Evolutionary conservation across 169 alveolate species (phyloP), one percentile per base, ranked within the genome.

Genomic region (Eimeria falciformis): DNA sequence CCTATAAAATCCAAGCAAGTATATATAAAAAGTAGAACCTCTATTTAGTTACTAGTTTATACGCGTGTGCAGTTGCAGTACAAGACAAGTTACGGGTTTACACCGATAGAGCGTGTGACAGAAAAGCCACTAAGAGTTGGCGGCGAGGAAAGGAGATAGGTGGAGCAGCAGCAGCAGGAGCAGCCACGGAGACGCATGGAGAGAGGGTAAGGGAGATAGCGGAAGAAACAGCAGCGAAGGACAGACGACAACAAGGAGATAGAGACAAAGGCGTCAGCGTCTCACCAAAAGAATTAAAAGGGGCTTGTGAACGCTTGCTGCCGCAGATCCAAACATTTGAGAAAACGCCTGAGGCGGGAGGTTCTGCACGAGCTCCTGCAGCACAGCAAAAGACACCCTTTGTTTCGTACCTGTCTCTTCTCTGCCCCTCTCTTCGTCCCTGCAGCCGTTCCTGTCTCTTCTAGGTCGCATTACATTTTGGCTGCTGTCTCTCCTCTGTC

Each of bases 161-260:
- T 7, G 83, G 58, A 43, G 50, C 27, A 33, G 53, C 29, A 40
- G 83, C 56, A 71, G 29, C 29, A 71, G 56, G 62, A 17, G 45
- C 29, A 12, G 29, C 37, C 73, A 23, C 29, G 73, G n/a, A 21
- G 29, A 12, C 37, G 29, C 73, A 62, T 14, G 37, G 73, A 43
- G 50, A 23, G 43, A 2, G 3, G 43, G 14, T 21, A 3, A 4
- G 46, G 12, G 50, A 5, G n/a, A 45, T 45, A 75, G 66, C 85
- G 46, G 58, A n/a, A 73, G 58, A 25, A 75, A 65, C 85, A 75
- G 45, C 85, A 75, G 85, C 85, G 46, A n/a, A 58, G 17, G 85
- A 17, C n/a, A n/a, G n/a, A 17, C 85, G 46, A 21, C 37, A 75
- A 40, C 85, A 33, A 21, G 85, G 11, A n/a, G n/a, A n/a, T n/a